A percentile compares a stretch with the other conserved stretches of the same genome.
phyloP scores from a whole-genome alignment of 805 yeast genomes.

The Candida montana region DNA sequence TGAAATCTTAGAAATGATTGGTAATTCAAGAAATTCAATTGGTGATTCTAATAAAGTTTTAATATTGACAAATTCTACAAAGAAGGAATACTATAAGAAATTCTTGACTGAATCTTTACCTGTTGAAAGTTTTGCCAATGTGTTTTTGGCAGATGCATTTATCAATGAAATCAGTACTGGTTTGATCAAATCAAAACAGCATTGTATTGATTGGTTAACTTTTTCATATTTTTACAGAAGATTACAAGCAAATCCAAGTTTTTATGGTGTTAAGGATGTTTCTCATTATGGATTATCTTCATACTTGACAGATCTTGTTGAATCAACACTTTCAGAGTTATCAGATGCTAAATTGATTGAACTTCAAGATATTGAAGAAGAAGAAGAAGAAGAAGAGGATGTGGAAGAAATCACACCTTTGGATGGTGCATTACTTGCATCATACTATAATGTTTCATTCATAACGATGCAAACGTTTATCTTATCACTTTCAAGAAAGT shows the following conservation, averaged over 20 bases:
- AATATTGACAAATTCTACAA: conserved; percentile 52
- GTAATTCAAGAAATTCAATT: conserved; percentile 29
- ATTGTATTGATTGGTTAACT: conserved; percentile 87
- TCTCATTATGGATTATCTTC: conserved; percentile 70
- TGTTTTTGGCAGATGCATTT: conserved; percentile 58
- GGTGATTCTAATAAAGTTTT: conserved; percentile 37
- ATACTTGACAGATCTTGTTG: conserved; percentile 79
- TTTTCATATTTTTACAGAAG: conserved; percentile 80
- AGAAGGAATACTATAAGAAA: conserved; percentile 58
- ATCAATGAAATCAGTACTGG: conserved; percentile 68
- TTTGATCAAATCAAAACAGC: conserved; percentile 64
- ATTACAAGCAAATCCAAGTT: conserved; percentile 78
- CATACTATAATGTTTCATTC: conserved; percentile 64
- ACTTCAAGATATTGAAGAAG: conserved; percentile 38
- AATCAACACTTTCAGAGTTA: conserved; percentile 60
- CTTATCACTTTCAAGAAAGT: conserved; percentile 43
- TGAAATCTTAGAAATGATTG: conserved; percentile 63
- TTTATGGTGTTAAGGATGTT: conserved; percentile 69
- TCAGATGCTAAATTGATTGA: conserved; percentile 58
- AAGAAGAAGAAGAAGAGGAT: conserved; percentile 27
- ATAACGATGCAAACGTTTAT: conserved; percentile 60
- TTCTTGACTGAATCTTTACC: conserved; percentile 76
- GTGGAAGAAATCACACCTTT: conserved; percentile 43
- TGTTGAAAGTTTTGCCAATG: conserved; percentile 68
- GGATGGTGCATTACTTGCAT: conserved; percentile 69